Base-by-base conservation (phyloP, 2,329 filamentous ascomycete species). In the Xylariomycetidae sp. region DNA sequence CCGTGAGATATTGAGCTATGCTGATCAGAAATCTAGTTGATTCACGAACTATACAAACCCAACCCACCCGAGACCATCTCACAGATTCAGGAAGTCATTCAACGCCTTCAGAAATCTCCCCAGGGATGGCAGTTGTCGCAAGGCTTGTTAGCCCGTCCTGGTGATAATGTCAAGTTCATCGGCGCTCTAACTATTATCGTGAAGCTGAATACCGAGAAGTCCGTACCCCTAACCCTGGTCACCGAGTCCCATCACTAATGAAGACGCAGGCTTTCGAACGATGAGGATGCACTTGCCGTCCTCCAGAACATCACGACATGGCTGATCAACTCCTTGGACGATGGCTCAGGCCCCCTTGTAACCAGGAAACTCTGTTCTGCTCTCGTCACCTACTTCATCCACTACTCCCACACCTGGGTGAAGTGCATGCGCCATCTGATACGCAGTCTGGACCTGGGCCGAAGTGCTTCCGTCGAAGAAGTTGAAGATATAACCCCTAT, bases 151-250 rank as follows among this genome's bases (percentile, higher is more conserved):
- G 67, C 67, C 31, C 78, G 76, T 40, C 64, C 74, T 15, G 79
- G 85, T 46, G 74, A 83, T 40, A 82, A 89, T 49, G 77, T 92
- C 46, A 82, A 84, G 44, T 96, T 96, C 61, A 95, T 94, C 55
- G 92, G 87, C 10, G 90, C 89, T 19, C 70, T 95, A 38, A 96
- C 90, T 0, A 82, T 95, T 46, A 93, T 87, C 31, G 79, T 96
- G 49, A 98, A 96, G 63, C 76, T 96, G 38, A 95, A 96, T 56
- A 82, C 81, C n/a, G 86, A 92, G 54, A 86, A 80, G 82, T 84
- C 64, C 43, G 67, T 50, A 10, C 19, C n/a, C 25, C 19, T 2
- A 17, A 6, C 10, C 18, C n/a, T 7, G 10, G 24, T 22, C 19
- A 16, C n/a, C n/a, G n/a, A n/a, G 4, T 10, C 24, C 23, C 22